phyloP scores from a whole-genome alignment of 129 eudicot genomes.

The Flaveria ramosissima region DNA sequence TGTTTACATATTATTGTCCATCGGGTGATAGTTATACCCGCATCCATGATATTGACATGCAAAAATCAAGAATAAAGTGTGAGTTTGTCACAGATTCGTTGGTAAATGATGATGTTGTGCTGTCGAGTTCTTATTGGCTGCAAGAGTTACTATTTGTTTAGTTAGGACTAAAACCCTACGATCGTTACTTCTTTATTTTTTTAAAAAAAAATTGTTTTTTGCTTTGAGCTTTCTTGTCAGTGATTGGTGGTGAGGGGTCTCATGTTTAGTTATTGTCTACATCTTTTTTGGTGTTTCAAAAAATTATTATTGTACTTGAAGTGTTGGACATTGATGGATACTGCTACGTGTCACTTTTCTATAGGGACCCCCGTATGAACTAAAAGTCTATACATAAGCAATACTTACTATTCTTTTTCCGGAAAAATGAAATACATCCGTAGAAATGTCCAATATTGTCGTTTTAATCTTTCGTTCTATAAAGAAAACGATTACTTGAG shows the following conservation, averaged over 20 bases:
- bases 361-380: background rate
- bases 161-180: constrained; percentile 24
- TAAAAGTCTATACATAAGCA: background rate
- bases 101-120: constrained; percentile 30
- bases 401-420: background rate
- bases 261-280: constrained; percentile 33
- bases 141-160: constrained; percentile 2
- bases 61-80: constrained; percentile 15
- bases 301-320: constrained; percentile 26
- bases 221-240: constrained; percentile 37
- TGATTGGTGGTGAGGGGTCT: constrained; percentile 29
- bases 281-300: constrained; percentile 32
- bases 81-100: no score
- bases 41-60: constrained; percentile 9
- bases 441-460: no score
- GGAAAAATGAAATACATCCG: no score
- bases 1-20: constrained; percentile 8
- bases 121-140: constrained; percentile 33
- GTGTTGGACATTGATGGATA: background rate
- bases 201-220: background rate
- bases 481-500: no score
- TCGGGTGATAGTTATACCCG: background rate
- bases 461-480: no score
- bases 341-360: constrained; percentile 32
- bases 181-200: background rate